Base-by-base conservation (phyloP, 768 basidiomycete species). In the Stropharia rugosoannulata region DNA sequence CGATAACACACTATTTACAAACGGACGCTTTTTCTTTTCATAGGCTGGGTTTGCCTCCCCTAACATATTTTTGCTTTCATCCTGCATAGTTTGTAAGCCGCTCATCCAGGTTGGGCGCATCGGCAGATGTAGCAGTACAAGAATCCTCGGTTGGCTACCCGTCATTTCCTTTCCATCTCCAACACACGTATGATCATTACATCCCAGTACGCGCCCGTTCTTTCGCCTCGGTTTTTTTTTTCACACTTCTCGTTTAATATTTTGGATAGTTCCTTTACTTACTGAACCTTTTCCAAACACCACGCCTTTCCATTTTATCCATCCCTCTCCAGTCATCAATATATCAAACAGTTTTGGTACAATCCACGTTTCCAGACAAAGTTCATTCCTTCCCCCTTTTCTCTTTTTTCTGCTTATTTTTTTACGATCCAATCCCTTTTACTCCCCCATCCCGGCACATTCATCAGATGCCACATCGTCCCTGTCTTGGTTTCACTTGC, bases 21-120 rank as follows among this genome's bases (percentile, higher is more conserved):
- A 87, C 86, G 88, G 88, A 90, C 88, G 88, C 87, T 86, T 72
- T 80, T 85, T 82, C 75, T 78, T 67, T 57, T 49, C 56, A 47
- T 57, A 10, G 47, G 60, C 45, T 55, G 54, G 40, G 49, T 40
- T 12, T 43, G 54, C 38, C 27, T 46, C 48, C 45, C 27, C 15
- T 12, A 22, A 48, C 51, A 37, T 51, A 45, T 44, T n/a, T 40
- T 57, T 46, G 43, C 60, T 45, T 46, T 54, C 13, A 53, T 40
- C 40, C 43, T 39, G 61, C 58, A 50, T 54, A 56, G 35, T 45
- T 54, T 44, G 19, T 55, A 16, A 51, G 44, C 37, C 48, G 45
- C 27, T 29, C 38, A 22, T 27, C 19, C 39, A 13, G 22, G 19
- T 16, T 27, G 52, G 43, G n/a, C n/a, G 25, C 25, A 40, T 15